Percentiles rank a stretch among this genome's conserved stretches.
Conservation (phyloP, 371 early-diverging fungal genomes). For the Circinella umbellata region DNA sequence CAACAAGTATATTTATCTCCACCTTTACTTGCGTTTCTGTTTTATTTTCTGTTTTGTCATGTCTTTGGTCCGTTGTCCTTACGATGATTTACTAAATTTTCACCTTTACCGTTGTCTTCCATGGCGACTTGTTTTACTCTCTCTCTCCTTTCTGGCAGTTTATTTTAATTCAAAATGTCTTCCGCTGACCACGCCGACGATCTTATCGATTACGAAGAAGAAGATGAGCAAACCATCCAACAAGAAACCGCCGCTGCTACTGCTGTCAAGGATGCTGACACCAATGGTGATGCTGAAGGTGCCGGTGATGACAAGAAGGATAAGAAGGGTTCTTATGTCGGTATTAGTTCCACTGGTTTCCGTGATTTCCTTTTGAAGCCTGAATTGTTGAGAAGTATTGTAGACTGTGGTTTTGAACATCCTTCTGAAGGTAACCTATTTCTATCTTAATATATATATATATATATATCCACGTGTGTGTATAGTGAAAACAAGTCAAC, state of each 20-base stretch:
- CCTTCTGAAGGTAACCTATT: slow-evolving; percentile 87
- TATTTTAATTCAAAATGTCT: slow-evolving; percentile 40
- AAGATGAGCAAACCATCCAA: slow-evolving; percentile 70
- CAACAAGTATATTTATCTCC: not conserved
- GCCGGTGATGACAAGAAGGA: slow-evolving; percentile 68
- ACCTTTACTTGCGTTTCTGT: not conserved
- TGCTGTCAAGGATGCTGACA: slow-evolving; percentile 12
- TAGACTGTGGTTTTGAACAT: slow-evolving; percentile 98
- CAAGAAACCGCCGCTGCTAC: slow-evolving; percentile 43
- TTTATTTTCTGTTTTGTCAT: slow-evolving; percentile 7
- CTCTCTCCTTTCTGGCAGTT: slow-evolving; percentile 9
- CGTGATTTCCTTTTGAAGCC: slow-evolving; percentile 97
- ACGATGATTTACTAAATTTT: not conserved
- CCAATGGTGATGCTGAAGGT: slow-evolving; percentile 36
- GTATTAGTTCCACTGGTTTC: slow-evolving; percentile 98
- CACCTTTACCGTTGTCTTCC: slow-evolving; percentile 6
- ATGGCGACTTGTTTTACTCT: slow-evolving; percentile 3
- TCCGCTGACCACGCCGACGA: slow-evolving; percentile 84
- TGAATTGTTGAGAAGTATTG: slow-evolving; percentile 92
- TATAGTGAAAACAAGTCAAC: too few relatives aligned
- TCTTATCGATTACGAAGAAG: slow-evolving; percentile 96
- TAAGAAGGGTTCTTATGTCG: slow-evolving; percentile 97
- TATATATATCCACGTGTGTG: too few relatives aligned
- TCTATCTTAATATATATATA: not conserved
- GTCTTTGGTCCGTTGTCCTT: not conserved